Evolutionary conservation across 2,329 filamentous ascomycete species (phyloP), one percentile per base, ranked within the genome.

Genomic region (Alternaria sp.): DNA sequence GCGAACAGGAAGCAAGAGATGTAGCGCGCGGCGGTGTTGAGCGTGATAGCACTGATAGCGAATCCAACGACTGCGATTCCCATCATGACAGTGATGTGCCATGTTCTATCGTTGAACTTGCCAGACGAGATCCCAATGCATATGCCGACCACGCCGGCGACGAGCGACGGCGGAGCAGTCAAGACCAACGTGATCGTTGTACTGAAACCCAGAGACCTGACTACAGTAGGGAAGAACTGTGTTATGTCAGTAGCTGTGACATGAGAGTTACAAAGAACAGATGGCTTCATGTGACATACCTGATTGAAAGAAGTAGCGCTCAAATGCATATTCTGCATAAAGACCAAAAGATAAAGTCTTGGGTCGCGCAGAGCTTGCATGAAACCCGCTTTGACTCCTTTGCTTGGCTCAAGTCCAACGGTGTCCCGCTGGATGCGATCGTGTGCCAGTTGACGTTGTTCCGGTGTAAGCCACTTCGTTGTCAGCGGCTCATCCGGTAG

Each of bases 281-380:
- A 6, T 9, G 12, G 15, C 20, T 33, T 2, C 2, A 5, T 21
- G 5, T 12, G 9, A 54, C 57, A n/a, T 64, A 65, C 67, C 58
- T 69, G 64, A n/a, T 79, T 79, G 77, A 87, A 87, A 0, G 83
- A 81, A 63, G 86, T 68, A 6, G 68, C 66, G 1, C 83, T 84
- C 12, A 87, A 75, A 70, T 87, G 85, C 70, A 86, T 84, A 72
- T 87, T 86, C 67, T 87, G 84, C 85, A 87, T 87, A 37, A 87
- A 76, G 6, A 82, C 83, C 65, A 87, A 84, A 4, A 88, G 72
- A 82, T 85, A 87, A 0, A 85, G 82, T 56, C 84, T 80, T 67
- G 82, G 84, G 62, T 88, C 86, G 12, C 71, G 72, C 57, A 81
- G 79, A 0, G 85, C 85, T 62, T 86, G 82, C 66, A 51, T 55